phyloP scores from a whole-genome alignment of 139 green algal species.

The Picochlorum sp. region DNA sequence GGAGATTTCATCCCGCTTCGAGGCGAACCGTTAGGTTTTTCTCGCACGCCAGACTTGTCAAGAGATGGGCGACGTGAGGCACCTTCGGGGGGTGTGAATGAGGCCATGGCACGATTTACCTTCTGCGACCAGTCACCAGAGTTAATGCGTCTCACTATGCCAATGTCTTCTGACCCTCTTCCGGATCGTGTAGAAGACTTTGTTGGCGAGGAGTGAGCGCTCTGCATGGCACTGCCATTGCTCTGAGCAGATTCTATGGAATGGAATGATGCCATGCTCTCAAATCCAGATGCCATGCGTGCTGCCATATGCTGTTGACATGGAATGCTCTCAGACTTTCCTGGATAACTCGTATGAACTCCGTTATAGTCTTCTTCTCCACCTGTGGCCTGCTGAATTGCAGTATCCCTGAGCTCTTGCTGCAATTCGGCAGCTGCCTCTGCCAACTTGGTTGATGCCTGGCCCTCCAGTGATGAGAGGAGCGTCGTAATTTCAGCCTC shows the following conservation, averaged over 20 bases:
- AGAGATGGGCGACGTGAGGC: neutral
- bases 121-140: neutral
- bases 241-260: neutral
- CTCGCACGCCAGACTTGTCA: neutral
- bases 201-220: neutral
- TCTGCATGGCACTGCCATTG: neutral
- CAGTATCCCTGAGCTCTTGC: conserved; percentile 9
- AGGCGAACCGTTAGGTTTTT: neutral
- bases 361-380: neutral
- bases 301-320: neutral
- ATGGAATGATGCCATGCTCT: conserved; percentile 13
- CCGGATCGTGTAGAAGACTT: neutral
- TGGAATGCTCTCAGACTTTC: no score
- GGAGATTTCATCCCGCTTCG: conserved; percentile 22
- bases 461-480: conserved; percentile 43
- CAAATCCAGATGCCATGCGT: conserved; percentile 6
- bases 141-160: neutral
- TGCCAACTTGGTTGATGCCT: conserved; percentile 1
- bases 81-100: neutral
- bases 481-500: conserved; percentile 34
- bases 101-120: neutral
- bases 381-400: conserved; percentile 18
- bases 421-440: conserved; percentile 14
- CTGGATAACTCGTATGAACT: conserved; percentile 1
- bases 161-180: neutral